Evolutionary conservation across 2,329 filamentous ascomycete species (phyloP).

Genomic region (Aureobasidium subglaciale): DNA sequence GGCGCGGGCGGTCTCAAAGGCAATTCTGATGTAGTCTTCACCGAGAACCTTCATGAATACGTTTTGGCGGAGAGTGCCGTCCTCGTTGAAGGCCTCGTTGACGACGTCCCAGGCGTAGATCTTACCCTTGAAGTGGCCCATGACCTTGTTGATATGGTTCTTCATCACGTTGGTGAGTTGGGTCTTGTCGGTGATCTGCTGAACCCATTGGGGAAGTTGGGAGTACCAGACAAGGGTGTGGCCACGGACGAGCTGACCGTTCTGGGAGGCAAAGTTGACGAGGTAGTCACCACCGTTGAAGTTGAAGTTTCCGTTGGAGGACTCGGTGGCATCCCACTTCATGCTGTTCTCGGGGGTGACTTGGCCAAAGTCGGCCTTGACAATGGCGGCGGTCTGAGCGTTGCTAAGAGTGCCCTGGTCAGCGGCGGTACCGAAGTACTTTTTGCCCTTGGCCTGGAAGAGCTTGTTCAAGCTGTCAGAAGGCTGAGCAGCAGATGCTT

Average conservation of each 20-base stretch:
- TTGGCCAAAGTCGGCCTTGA: slow-evolving; percentile 56
- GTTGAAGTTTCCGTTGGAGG: slow-evolving; percentile 45
- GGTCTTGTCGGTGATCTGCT: slow-evolving; percentile 44
- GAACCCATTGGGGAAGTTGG: slow-evolving; percentile 50
- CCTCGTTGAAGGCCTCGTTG: slow-evolving; percentile 19
- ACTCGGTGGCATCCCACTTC: slow-evolving; percentile 58
- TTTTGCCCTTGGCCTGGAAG: slow-evolving; percentile 57
- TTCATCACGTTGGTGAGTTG: slow-evolving; percentile 51
- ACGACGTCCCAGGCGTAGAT: slow-evolving; percentile 45
- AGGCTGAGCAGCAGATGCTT: slow-evolving; percentile 8
- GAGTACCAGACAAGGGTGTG: slow-evolving; percentile 61
- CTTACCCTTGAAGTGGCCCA: slow-evolving; percentile 56
- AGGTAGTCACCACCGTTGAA: slow-evolving; percentile 53
- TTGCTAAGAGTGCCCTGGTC: slow-evolving; percentile 48
- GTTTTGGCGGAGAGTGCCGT: slow-evolving; percentile 59
- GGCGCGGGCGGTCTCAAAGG: slow-evolving; percentile 59
- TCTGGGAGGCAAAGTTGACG: slow-evolving; percentile 50
- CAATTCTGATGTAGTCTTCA: slow-evolving; percentile 62
- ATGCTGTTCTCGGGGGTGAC: slow-evolving; percentile 63
- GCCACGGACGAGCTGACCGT: slow-evolving; percentile 55
- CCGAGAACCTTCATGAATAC: slow-evolving; percentile 64
- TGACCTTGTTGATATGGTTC: slow-evolving; percentile 53
- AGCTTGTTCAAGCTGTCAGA: slow-evolving; percentile 45
- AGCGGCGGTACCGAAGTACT: slow-evolving; percentile 55
- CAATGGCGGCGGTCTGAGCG: slow-evolving; percentile 48